Evolutionary conservation across 1,284 basidiomycete genomes (phyloP), one percentile per base, ranked within the genome.

Genomic region (Lentinus polychrous): DNA sequence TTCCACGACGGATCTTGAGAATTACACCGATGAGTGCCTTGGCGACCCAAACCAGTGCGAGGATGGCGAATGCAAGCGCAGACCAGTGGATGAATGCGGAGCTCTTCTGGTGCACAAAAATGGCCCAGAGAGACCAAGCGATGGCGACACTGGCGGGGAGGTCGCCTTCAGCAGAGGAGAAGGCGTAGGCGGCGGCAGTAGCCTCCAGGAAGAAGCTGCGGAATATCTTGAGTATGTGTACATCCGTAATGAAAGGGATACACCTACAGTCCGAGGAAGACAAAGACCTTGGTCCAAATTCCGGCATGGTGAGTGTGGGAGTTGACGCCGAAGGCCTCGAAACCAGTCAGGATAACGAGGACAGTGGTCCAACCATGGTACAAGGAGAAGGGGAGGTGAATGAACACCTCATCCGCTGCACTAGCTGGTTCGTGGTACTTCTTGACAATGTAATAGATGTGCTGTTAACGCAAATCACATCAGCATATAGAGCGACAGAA

Each of bases 351-450:
- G 53, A 96, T 75, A 56, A 95, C 87, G 50, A 96, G 80, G 45
- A 96, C 86, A 43, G 91, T 93, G 12, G 91, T 92, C 87, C 93
- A 95, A 44, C 94, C 94, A 63, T 96, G 94, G 72, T 88, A 96
- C 48, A 94, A 80, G 8, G 90, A 93, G 77, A 94, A 94, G 8
- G 92, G 92, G 12, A 91, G 79, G 61, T 91, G 87, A 34, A 91
- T 70, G 54, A 88, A 88, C 53, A 91, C 65, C 66, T 95, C 91
- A 54, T 93, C 90, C 22, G 75, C 73, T 36, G 76, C 61, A 54
- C 63, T 78, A 60, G 83, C 72, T 43, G 88, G 68, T 46, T 76
- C 65, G 66, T 95, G 84, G 55, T 83, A 78, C 66, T 90, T 89
- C 74, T 94, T 94, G 64, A 95, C 84, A 53, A 87, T 74, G 62